Base-by-base conservation (phyloP, 2,329 filamentous ascomycete genomes). In the Fusarium abutilonis region DNA sequence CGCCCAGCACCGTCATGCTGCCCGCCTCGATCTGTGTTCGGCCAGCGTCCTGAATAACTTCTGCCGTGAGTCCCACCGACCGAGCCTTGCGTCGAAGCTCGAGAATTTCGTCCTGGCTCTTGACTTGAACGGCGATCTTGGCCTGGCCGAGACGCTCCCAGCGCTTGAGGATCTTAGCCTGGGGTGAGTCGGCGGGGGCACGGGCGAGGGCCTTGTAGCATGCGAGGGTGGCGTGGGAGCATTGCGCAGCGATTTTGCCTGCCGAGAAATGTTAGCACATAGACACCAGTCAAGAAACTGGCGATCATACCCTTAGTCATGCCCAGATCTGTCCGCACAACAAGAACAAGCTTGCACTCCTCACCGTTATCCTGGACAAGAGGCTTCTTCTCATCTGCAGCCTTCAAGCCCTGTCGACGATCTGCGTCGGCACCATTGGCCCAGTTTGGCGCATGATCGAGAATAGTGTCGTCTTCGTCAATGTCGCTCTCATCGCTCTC, bases 221-320 rank as follows among this genome's bases (percentile, higher is more conserved):
- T 52, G 94, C 93, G 53, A 99, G 88, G 4, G 94, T 97, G n/a
- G 95, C 95, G 77, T 98, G 95, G 45, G 89, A 91, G 78, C 91
- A 94, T 78, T 98, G 95, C 8, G 95, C 95, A 54, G 92, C 95
- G 71, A 98, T 97, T 83, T 99, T 99, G 71, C 94, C 94, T 97
- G 64, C 13, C 3, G 29, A 14, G 11, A n/a, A 13, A 17, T 3
- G 5, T 60, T 45, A 60, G 57, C 34, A 41, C 13, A 15, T 17
- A n/a, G 6, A 0, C 10, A 9, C 1, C 13, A 1, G n/a, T 3
- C 9, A 8, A n/a, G 32, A 3, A 6, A 1, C 8, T 2, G 13
- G 21, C 4, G 6, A 11, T 75, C 81, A 38, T 80, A 95, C 94
- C 94, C 80, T 97, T 98, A 9, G 91, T 95, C 95, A 99, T 99